Conservation (phyloP, 1,284 basidiomycete genomes). For the Malassezia dermatis region DNA sequence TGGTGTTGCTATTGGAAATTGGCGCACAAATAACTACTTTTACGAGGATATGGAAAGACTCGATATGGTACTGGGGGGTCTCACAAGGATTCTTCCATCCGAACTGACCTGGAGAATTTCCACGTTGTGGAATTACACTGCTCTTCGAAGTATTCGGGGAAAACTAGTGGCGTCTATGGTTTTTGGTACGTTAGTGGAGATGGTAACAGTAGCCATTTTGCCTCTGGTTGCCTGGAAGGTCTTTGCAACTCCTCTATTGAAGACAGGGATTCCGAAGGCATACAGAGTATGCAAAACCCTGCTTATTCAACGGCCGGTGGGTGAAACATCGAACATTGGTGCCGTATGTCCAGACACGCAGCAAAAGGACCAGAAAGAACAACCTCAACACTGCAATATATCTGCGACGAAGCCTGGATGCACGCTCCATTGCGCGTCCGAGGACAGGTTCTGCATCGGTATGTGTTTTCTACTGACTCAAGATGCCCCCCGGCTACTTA, state of each 20-base stretch:
- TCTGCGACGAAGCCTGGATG: neutral
- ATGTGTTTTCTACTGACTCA: neutral
- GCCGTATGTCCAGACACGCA: neutral
- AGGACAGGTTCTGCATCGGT: conserved; percentile 4
- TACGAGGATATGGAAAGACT: conserved; percentile 1
- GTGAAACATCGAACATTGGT: neutral
- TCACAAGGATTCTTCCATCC: neutral
- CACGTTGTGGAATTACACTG: neutral
- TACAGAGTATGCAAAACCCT: neutral
- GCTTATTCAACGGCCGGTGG: neutral
- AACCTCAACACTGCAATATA: neutral
- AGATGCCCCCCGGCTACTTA: conserved; percentile 1
- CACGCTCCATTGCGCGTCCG: neutral
- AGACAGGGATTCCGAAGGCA: neutral
- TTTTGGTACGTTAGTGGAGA: neutral
- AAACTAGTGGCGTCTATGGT: neutral
- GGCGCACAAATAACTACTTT: conserved; percentile 7
- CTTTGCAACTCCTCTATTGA: neutral
- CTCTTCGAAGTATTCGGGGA: neutral
- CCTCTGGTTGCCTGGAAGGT: conserved; percentile 9
- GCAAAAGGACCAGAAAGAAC: neutral
- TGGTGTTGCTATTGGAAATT: conserved; percentile 13
- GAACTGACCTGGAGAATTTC: neutral
- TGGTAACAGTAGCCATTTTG: neutral
- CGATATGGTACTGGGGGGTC: neutral